phyloP scores from a whole-genome alignment of 129 eudicot species.

The Escallonia rubra region DNA sequence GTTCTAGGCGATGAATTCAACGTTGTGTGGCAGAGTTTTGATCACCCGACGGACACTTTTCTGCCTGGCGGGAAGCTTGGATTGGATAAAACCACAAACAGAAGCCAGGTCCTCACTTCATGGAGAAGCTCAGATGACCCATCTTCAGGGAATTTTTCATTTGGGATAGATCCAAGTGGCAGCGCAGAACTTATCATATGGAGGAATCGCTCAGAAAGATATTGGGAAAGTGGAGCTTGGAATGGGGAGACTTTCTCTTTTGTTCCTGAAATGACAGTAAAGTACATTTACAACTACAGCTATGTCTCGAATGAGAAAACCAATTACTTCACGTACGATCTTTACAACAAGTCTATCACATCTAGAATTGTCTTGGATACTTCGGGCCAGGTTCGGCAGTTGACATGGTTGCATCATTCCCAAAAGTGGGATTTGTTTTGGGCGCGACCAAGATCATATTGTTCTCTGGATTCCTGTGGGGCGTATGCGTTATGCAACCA shows the following conservation, averaged over 20 bases:
- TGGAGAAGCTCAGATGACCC: conserved; percentile 8
- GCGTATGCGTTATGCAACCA: background rate
- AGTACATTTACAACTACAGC: background rate
- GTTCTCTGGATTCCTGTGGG: background rate
- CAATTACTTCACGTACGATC: background rate
- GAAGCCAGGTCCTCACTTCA: background rate
- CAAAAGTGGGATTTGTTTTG: background rate
- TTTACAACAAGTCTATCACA: background rate
- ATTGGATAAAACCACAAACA: background rate
- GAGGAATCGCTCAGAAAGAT: background rate
- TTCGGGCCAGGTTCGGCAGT: background rate
- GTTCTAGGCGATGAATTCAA: background rate
- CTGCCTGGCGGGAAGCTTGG: conserved; percentile 13
- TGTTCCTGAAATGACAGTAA: background rate
- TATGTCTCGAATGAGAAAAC: background rate
- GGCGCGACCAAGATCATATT: background rate
- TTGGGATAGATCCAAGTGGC: background rate
- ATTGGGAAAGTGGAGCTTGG: background rate
- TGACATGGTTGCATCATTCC: background rate
- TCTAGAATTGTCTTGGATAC: background rate
- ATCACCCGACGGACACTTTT: conserved; percentile 12
- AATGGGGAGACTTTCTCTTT: background rate
- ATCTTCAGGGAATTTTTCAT: background rate
- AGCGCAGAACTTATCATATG: background rate
- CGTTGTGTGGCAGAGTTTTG: conserved; percentile 19